These are phyloP conservation scores for Chrysoporthe deuterocubensis DNA, from an alignment of 2,329 filamentous ascomycete species.

Conservation along the genomic window DNA sequence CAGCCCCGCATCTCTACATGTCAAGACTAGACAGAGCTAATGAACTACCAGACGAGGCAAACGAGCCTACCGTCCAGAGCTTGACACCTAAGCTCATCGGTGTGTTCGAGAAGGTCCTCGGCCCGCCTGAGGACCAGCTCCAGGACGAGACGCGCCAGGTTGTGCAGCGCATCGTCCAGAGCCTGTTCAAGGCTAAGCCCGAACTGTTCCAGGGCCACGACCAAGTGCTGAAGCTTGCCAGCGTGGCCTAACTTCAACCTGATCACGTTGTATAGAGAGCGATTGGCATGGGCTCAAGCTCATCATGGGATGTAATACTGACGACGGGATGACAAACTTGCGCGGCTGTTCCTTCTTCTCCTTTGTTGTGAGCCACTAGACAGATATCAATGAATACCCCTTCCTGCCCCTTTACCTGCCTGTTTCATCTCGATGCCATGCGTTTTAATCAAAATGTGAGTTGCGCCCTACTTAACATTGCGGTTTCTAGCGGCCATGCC, in stretches of 20 bases:
- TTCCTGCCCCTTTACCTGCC: slow-evolving; percentile 16
- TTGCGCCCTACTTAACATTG: no score
- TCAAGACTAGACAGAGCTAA: slow-evolving; percentile 22
- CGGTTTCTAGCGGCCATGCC: background rate
- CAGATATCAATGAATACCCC: slow-evolving; percentile 30
- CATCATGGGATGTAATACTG: slow-evolving; percentile 15
- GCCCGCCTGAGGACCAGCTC: slow-evolving; percentile 74
- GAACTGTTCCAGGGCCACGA: slow-evolving; percentile 39
- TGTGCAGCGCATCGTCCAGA: slow-evolving; percentile 66
- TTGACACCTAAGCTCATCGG: slow-evolving; percentile 72
- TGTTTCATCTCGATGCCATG: background rate
- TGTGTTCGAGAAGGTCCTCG: slow-evolving; percentile 74
- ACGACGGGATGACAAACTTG: slow-evolving; percentile 26
- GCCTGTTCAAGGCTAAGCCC: slow-evolving; percentile 42
- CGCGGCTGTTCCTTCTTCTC: slow-evolving; percentile 8
- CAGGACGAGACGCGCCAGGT: slow-evolving; percentile 71
- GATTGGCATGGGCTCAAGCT: background rate
- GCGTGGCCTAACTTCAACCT: slow-evolving; percentile 20
- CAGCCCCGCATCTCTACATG: background rate
- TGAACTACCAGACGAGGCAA: slow-evolving; percentile 58
- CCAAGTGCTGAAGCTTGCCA: slow-evolving; percentile 38
- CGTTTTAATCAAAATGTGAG: background rate
- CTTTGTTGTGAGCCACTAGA: slow-evolving; percentile 22
- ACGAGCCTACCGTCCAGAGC: slow-evolving; percentile 70
- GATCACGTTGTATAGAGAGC: background rate